These are phyloP conservation scores for Ilyonectria sp. DNA, from an alignment of 2,329 filamentous ascomycete species.

Conservation along the genomic window DNA sequence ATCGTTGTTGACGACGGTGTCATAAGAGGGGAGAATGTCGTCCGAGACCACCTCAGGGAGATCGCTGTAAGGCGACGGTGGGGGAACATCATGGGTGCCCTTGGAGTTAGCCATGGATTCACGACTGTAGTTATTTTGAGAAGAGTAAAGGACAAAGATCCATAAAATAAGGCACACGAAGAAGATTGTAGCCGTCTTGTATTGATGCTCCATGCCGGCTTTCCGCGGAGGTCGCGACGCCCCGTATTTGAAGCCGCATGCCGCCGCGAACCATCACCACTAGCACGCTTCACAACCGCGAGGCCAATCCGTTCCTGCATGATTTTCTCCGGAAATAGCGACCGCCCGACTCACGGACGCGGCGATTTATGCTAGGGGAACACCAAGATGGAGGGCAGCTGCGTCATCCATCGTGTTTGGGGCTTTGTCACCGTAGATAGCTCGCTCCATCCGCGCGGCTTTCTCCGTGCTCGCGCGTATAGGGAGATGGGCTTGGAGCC, in stretches of 20 bases:
- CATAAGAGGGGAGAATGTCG: slow-evolving; percentile 32
- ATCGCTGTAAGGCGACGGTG: slow-evolving; percentile 30
- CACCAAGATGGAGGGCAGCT: neutral
- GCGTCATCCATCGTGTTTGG: slow-evolving; percentile 1
- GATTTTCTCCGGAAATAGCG: slow-evolving; percentile 8
- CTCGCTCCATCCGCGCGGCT: neutral
- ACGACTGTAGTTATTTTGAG: neutral
- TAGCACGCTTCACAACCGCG: neutral
- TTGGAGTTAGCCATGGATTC: slow-evolving; percentile 21
- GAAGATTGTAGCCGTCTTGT: slow-evolving; percentile 5
- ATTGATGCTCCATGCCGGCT: slow-evolving; percentile 5
- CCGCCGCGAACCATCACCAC: slow-evolving; percentile 6
- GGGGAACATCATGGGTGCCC: slow-evolving; percentile 7
- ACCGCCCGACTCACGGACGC: neutral
- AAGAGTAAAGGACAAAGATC: neutral
- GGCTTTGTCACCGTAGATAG: neutral
- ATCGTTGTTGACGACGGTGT: slow-evolving; percentile 21
- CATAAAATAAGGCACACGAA: neutral
- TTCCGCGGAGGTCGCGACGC: slow-evolving; percentile 1
- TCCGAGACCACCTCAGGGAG: slow-evolving; percentile 28
- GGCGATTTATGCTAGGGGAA: neutral
- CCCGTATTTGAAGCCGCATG: slow-evolving; percentile 17
- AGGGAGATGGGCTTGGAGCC: neutral
- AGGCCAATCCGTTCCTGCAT: neutral
- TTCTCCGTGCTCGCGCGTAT: slow-evolving; percentile 8